phyloP scores from a whole-genome alignment of 345 rosid genomes.

The Linum tenue region DNA sequence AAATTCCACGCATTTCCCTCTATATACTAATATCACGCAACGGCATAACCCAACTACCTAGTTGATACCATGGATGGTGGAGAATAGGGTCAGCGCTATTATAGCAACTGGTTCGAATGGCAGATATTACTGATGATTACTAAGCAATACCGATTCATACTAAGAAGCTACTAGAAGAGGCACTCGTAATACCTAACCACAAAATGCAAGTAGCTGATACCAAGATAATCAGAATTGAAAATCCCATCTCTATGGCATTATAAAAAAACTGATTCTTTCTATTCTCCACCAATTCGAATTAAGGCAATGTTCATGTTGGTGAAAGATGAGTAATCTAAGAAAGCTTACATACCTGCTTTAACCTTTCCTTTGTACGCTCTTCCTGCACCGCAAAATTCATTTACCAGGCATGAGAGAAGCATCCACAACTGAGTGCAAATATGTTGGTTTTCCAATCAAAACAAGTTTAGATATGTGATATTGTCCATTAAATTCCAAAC shows the following conservation, averaged over 20 bases:
- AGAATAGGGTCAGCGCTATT: background rate
- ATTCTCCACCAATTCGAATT: background rate
- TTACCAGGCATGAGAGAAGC: constrained; percentile 4
- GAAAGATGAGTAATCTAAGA: too few relatives aligned
- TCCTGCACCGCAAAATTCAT: constrained; percentile 34
- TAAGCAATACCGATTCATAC: background rate
- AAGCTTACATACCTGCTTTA: constrained; percentile 41
- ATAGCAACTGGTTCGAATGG: background rate
- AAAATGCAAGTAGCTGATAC: background rate
- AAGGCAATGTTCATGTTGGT: background rate
- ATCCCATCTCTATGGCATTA: background rate
- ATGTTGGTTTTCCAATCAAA: too few relatives aligned
- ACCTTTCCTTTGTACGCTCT: constrained; percentile 57
- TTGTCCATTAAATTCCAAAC: too few relatives aligned
- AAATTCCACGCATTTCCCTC: background rate
- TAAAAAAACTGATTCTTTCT: background rate
- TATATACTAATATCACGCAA: background rate
- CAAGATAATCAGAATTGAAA: background rate
- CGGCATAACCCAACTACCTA: background rate
- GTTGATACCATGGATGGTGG: background rate
- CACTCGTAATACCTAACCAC: background rate
- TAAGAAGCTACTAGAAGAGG: background rate
- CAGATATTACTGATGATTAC: background rate
- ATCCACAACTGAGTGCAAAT: background rate
- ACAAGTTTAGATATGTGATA: too few relatives aligned